Conservation (phyloP, 164 flowering plant genomes). For the Aristolochia californica region DNA sequence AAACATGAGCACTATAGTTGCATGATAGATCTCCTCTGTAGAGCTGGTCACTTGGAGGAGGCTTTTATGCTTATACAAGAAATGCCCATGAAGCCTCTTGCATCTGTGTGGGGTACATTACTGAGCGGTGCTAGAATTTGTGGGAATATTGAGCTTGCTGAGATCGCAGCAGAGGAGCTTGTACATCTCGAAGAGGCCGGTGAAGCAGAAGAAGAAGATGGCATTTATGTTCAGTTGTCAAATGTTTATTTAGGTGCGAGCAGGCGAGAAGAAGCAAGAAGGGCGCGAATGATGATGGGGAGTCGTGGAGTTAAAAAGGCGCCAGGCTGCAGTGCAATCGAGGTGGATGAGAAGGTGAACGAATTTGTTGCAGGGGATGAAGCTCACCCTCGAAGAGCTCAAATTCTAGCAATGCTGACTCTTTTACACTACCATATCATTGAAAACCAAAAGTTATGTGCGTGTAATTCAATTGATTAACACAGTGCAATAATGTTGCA, state of each 20-base stretch:
- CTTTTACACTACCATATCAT: slow-evolving; percentile 3
- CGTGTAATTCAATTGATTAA: no score
- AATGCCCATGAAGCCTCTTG: slow-evolving; percentile 7
- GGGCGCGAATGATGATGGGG: slow-evolving; percentile 31
- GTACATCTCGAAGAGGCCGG: background rate
- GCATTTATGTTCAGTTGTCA: slow-evolving; percentile 28
- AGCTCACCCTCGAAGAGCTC: slow-evolving; percentile 13
- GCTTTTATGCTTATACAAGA: slow-evolving; percentile 5
- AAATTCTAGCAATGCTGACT: slow-evolving; percentile 1
- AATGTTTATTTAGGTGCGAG: slow-evolving; percentile 30
- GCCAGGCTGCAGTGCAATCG: slow-evolving; percentile 42
- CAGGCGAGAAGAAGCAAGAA: slow-evolving; percentile 28
- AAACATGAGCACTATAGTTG: slow-evolving; percentile 20
- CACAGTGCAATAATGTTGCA: no score
- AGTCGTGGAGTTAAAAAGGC: slow-evolving; percentile 30
- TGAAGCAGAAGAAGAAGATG: background rate
- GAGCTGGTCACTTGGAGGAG: slow-evolving; percentile 21
- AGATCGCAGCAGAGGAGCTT: slow-evolving; percentile 1
- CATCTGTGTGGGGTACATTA: slow-evolving; percentile 3
- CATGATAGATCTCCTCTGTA: slow-evolving; percentile 38
- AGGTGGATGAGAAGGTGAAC: slow-evolving; percentile 30
- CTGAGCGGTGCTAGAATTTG: slow-evolving; percentile 1
- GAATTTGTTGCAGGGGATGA: slow-evolving; percentile 43
- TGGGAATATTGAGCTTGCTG: background rate
- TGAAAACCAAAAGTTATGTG: no score